Evolutionary conservation across 495 filamentous ascomycete species (phyloP).

Genomic region (Aspergillus campestris): DNA sequence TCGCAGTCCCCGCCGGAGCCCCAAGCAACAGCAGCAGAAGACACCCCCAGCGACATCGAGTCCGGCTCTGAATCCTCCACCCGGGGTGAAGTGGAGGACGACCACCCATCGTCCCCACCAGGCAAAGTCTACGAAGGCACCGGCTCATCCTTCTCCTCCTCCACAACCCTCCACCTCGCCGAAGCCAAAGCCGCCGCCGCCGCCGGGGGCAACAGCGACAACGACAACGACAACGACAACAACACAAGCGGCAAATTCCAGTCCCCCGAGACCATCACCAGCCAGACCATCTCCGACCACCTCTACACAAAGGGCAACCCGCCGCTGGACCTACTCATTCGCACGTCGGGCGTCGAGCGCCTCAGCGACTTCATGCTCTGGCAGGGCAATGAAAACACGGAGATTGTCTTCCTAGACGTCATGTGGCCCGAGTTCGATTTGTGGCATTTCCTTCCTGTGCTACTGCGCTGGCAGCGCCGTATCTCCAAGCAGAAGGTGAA

Average conservation of each 20-base stretch:
- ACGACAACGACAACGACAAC: conserved; percentile 14
- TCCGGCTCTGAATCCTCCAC: conserved; percentile 27
- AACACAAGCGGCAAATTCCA: conserved; percentile 19
- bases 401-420: conserved; percentile 84
- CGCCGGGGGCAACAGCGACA: conserved; percentile 13
- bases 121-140: conserved; percentile 40
- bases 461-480: conserved; percentile 85
- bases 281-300: conserved; percentile 66
- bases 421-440: conserved; percentile 96
- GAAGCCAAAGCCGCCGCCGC: conserved; percentile 24
- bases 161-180: conserved; percentile 41
- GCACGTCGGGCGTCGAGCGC: conserved; percentile 85
- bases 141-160: conserved; percentile 46
- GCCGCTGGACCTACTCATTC: conserved; percentile 79
- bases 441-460: conserved; percentile 86
- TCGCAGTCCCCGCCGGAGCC: conserved; percentile 16
- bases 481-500: conserved; percentile 37
- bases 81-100: conserved; percentile 29
- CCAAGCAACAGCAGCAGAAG: conserved; percentile 22
- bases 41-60: conserved; percentile 31
- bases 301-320: conserved; percentile 78
- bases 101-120: conserved; percentile 14
- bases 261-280: conserved; percentile 81
- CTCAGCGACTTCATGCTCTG: conserved; percentile 98
- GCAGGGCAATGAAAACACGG: conserved; percentile 89